phyloP scores from a whole-genome alignment of 768 basidiomycete genomes.

The Podaxis sp. region DNA sequence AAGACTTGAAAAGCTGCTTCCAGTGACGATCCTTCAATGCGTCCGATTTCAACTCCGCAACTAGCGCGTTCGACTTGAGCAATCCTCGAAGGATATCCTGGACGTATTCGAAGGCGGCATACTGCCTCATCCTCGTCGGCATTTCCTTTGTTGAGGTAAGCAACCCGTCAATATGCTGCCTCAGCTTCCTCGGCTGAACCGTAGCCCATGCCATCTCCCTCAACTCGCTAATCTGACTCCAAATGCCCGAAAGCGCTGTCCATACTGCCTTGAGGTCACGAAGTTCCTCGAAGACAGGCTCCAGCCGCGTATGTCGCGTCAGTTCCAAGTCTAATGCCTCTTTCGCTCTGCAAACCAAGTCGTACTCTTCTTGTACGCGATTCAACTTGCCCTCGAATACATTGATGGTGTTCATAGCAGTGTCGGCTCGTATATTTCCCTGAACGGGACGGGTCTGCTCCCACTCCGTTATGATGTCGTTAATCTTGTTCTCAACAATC shows the following conservation, averaged over 20 bases:
- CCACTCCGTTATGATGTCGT: slow-evolving; percentile 89
- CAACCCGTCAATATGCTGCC: slow-evolving; percentile 90
- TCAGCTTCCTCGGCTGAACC: slow-evolving; percentile 90
- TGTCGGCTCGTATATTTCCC: slow-evolving; percentile 93
- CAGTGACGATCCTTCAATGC: slow-evolving; percentile 97
- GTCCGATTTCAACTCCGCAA: slow-evolving; percentile 96
- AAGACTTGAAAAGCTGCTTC: slow-evolving; percentile 92
- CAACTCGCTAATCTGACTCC: slow-evolving; percentile 88
- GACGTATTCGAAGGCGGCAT: slow-evolving; percentile 97
- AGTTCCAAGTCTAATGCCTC: slow-evolving; percentile 94
- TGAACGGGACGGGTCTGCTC: slow-evolving; percentile 95
- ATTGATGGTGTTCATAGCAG: slow-evolving; percentile 93
- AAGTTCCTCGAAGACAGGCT: slow-evolving; percentile 92
- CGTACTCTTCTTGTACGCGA: slow-evolving; percentile 91
- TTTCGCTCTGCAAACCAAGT: slow-evolving; percentile 92
- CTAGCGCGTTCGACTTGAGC: slow-evolving; percentile 83
- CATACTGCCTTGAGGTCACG: slow-evolving; percentile 97
- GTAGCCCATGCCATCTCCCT: slow-evolving; percentile 88
- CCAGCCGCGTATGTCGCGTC: slow-evolving; percentile 82
- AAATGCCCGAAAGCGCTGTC: slow-evolving; percentile 97
- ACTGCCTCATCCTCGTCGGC: slow-evolving; percentile 98
- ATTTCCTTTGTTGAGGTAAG: slow-evolving; percentile 95
- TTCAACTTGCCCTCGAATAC: slow-evolving; percentile 90
- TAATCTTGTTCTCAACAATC: slow-evolving; percentile 94
- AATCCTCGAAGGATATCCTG: slow-evolving; percentile 84